Conservation (phyloP, 306 rosid species). For the Parietaria judaica region DNA sequence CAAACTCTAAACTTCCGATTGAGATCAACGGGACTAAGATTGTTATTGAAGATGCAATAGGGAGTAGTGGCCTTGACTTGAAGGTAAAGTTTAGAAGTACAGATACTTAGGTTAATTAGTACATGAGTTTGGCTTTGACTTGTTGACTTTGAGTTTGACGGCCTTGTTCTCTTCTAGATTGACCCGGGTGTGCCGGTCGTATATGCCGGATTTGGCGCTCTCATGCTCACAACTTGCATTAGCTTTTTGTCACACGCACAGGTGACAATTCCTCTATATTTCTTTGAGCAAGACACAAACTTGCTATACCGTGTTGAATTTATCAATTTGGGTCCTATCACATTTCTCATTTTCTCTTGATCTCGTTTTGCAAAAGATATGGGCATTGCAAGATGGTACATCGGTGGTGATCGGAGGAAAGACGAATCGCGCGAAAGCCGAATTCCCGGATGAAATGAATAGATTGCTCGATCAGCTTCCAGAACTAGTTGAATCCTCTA, state of each 20-base stretch:
- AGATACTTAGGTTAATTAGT: not conserved
- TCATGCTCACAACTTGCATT: slow-evolving; percentile 93
- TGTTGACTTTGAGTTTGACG: slow-evolving; percentile 14
- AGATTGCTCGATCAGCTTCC: slow-evolving; percentile 74
- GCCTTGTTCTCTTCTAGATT: slow-evolving; percentile 42
- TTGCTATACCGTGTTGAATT: slow-evolving; percentile 9
- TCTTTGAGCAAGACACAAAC: not conserved
- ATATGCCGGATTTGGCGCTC: slow-evolving; percentile 96
- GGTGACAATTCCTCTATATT: slow-evolving; percentile 31
- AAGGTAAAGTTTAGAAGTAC: slow-evolving; percentile 43
- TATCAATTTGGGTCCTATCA: not conserved
- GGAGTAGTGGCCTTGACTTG: slow-evolving; percentile 86
- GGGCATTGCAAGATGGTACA: slow-evolving; percentile 96
- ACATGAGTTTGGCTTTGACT: not conserved
- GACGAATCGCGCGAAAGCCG: slow-evolving; percentile 78
- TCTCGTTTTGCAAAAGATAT: slow-evolving; percentile 47
- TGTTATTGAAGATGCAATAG: slow-evolving; percentile 77
- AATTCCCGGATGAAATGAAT: slow-evolving; percentile 78
- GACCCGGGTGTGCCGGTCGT: slow-evolving; percentile 94
- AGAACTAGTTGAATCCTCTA: slow-evolving; percentile 57
- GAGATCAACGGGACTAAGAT: slow-evolving; percentile 63
- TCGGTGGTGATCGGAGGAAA: slow-evolving; percentile 71
- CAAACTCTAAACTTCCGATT: slow-evolving; percentile 82
- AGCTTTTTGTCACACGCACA: slow-evolving; percentile 90
- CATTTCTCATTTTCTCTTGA: not conserved